These are phyloP conservation scores for Pulveroboletus sp. DNA, from an alignment of 768 basidiomycete genomes.

Conservation along the genomic window DNA sequence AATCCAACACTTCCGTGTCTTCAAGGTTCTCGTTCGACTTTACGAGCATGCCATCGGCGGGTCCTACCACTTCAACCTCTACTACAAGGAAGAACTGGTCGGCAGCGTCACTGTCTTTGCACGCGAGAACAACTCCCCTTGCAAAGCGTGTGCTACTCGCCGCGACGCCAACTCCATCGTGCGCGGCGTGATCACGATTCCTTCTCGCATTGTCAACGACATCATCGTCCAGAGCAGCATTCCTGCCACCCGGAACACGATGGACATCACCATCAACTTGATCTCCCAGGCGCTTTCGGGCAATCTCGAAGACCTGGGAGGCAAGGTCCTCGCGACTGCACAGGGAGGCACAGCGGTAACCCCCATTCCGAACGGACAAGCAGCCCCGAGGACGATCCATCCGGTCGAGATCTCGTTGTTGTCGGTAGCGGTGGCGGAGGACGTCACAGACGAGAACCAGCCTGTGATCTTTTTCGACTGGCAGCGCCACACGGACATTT, in stretches of 20 bases:
- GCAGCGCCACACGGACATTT: conserved; percentile 17
- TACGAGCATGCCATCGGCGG: conserved; percentile 21
- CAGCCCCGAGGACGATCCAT: conserved; percentile 9
- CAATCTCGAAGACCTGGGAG: conserved; percentile 13
- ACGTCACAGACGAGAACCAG: conserved; percentile 8
- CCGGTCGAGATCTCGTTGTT: conserved; percentile 17
- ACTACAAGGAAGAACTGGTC: conserved; percentile 15
- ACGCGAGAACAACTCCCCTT: conserved; percentile 21
- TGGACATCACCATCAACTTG: conserved; percentile 10
- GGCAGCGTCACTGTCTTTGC: conserved; percentile 19
- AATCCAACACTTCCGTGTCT: conserved; percentile 22
- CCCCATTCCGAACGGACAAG: not conserved
- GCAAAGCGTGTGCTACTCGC: conserved; percentile 21
- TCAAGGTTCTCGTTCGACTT: conserved; percentile 24
- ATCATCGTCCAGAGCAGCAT: conserved; percentile 9
- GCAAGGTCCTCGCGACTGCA: conserved; percentile 16
- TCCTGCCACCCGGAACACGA: conserved; percentile 1
- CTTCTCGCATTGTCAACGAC: conserved; percentile 17
- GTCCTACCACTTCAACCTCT: conserved; percentile 23
- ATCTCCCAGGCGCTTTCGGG: conserved; percentile 14
- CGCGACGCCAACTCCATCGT: conserved; percentile 15
- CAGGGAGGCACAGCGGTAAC: conserved; percentile 2
- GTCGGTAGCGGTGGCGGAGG: conserved; percentile 21
- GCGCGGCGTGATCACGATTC: conserved; percentile 24
- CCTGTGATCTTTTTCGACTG: conserved; percentile 17